Evolutionary conservation across 306 rosid species (phyloP).

Genomic region (Cicer chorassanicum): DNA sequence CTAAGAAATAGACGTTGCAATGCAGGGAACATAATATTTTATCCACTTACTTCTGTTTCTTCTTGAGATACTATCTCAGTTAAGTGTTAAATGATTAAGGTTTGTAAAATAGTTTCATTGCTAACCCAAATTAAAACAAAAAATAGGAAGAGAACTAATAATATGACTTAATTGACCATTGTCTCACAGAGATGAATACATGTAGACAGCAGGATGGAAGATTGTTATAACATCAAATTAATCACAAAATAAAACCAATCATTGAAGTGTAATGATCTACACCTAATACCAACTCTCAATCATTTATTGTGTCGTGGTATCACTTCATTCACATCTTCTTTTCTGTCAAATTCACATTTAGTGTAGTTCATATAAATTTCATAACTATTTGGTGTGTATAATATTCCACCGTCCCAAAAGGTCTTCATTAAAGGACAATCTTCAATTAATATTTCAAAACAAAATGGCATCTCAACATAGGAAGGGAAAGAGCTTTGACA

Average conservation of each 20-base stretch:
- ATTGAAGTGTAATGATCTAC: neutral
- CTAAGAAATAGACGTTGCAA: too few species aligned
- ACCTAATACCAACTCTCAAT: neutral
- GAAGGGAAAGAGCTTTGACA: neutral
- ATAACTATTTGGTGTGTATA: neutral
- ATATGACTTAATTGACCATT: too few species aligned
- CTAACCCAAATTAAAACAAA: too few species aligned
- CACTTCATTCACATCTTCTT: neutral
- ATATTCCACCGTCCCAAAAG: neutral
- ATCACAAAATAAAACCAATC: too few species aligned
- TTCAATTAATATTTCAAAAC: rapidly evolving
- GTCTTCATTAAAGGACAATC: neutral
- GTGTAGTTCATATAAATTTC: neutral
- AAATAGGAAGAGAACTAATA: too few species aligned
- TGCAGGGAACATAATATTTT: too few species aligned
- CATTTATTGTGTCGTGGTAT: neutral
- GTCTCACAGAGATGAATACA: too few species aligned
- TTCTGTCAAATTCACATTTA: rapidly evolving
- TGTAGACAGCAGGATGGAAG: too few species aligned
- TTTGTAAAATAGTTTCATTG: too few species aligned
- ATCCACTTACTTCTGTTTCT: too few species aligned
- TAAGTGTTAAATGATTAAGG: too few species aligned
- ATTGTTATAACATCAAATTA: neutral
- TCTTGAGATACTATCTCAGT: too few species aligned
- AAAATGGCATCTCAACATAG: neutral